phyloP scores from a whole-genome alignment of 208 protist genomes.

The Kentomonas sorsogonicus region DNA sequence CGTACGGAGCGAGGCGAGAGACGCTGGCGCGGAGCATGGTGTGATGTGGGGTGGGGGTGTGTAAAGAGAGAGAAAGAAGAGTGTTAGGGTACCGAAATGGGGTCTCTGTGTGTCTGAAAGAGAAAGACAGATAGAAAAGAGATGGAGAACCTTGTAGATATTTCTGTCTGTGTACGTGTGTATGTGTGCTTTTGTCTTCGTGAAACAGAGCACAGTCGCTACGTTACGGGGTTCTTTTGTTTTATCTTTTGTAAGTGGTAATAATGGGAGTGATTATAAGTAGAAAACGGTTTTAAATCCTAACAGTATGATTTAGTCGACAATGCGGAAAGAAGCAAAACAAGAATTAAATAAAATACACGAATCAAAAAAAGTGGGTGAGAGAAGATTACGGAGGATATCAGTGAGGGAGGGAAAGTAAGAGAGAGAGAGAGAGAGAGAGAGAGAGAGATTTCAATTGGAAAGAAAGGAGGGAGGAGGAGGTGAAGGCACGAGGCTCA shows the following conservation, averaged over 20 bases:
- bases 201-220: background rate
- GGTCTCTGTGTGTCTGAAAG: constrained; percentile 13
- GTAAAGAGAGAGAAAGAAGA: background rate
- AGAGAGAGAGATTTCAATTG: background rate
- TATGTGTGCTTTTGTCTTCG: too few species aligned
- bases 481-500: background rate
- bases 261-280: too few species aligned
- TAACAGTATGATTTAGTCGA: too few species aligned
- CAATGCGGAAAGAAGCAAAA: background rate
- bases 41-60: background rate
- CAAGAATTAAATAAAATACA: background rate
- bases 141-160: too few species aligned
- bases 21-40: constrained; percentile 63
- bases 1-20: constrained; percentile 64
- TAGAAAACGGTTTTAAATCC: too few species aligned
- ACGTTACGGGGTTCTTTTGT: background rate
- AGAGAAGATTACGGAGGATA: background rate
- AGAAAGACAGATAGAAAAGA: constrained; percentile 3
- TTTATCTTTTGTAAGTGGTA: background rate
- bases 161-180: too few species aligned
- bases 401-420: background rate
- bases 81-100: background rate
- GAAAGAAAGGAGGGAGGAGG: constrained; percentile 3
- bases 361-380: background rate
- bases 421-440: background rate